Conservation (phyloP, 495 filamentous ascomycete genomes). For the Cercophora scortea region DNA sequence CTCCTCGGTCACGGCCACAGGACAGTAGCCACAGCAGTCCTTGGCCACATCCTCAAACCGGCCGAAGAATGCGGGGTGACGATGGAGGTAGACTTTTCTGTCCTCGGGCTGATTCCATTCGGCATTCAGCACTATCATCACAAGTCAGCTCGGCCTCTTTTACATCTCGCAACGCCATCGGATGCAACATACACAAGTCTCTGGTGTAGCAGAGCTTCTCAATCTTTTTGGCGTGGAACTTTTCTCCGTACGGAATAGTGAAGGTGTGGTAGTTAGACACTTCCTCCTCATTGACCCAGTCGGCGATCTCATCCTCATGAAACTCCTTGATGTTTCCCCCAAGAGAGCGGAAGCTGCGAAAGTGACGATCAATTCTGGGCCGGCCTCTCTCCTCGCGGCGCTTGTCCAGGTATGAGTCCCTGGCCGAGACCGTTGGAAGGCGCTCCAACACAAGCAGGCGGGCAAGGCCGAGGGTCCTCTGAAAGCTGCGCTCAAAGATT, state of each 20-base stretch:
- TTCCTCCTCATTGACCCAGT: conserved; percentile 69
- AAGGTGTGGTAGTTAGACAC: conserved; percentile 72
- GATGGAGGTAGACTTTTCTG: conserved; percentile 63
- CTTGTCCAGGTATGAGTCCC: conserved; percentile 58
- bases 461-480: conserved; percentile 66
- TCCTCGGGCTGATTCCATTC: conserved; percentile 75
- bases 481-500: conserved; percentile 74
- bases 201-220: conserved; percentile 72
- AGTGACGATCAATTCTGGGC: conserved; percentile 31
- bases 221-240: conserved; percentile 62
- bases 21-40: conserved; percentile 76
- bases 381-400: conserved; percentile 62
- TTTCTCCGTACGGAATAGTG: conserved; percentile 66
- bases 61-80: conserved; percentile 72
- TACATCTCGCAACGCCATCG: not conserved
- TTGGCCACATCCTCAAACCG: conserved; percentile 56
- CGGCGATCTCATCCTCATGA: conserved; percentile 68
- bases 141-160: conserved; percentile 1
- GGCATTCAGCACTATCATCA: conserved; percentile 57
- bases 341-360: conserved; percentile 18
- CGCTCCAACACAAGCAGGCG: conserved; percentile 72
- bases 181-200: conserved; percentile 44
- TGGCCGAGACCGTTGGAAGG: conserved; percentile 54
- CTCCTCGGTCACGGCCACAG: conserved; percentile 56
- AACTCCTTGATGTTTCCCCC: conserved; percentile 61